Conservation (phyloP, 345 rosid genomes). For the Erodium maritimum region DNA sequence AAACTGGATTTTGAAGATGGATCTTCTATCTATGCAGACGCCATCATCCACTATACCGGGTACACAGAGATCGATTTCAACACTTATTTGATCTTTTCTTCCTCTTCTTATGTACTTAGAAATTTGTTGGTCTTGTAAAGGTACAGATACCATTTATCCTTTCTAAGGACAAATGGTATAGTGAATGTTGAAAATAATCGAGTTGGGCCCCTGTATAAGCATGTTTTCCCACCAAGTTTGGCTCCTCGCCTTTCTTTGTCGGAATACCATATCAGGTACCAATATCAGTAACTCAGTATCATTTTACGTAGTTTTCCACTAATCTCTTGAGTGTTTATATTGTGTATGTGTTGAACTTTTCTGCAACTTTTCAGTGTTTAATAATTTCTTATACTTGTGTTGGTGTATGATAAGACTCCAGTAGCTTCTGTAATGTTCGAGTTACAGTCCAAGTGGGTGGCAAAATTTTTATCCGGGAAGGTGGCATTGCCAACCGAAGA, state of each 20-base stretch:
- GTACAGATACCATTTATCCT: slow-evolving; percentile 11
- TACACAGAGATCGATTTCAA: background rate
- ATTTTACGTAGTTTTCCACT: background rate
- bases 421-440: background rate
- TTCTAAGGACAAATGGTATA: slow-evolving; percentile 12
- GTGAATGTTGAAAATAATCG: slow-evolving; percentile 15
- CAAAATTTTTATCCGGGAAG: slow-evolving; percentile 14
- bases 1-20: slow-evolving; percentile 5
- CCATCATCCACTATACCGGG: slow-evolving; percentile 2
- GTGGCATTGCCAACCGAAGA: slow-evolving; percentile 9
- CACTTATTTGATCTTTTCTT: no score
- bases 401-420: no score
- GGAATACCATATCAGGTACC: slow-evolving; percentile 8
- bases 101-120: no score
- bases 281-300: background rate
- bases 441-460: slow-evolving; percentile 19
- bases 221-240: slow-evolving; percentile 15
- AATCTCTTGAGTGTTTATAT: background rate
- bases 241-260: slow-evolving; percentile 17
- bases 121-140: background rate
- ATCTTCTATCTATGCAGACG: background rate
- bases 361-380: no score
- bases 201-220: slow-evolving; percentile 16
- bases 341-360: no score
- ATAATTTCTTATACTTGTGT: no score